These are phyloP conservation scores for Cytidiella melzeri DNA, from an alignment of 768 basidiomycete species.

Conservation along the genomic window DNA sequence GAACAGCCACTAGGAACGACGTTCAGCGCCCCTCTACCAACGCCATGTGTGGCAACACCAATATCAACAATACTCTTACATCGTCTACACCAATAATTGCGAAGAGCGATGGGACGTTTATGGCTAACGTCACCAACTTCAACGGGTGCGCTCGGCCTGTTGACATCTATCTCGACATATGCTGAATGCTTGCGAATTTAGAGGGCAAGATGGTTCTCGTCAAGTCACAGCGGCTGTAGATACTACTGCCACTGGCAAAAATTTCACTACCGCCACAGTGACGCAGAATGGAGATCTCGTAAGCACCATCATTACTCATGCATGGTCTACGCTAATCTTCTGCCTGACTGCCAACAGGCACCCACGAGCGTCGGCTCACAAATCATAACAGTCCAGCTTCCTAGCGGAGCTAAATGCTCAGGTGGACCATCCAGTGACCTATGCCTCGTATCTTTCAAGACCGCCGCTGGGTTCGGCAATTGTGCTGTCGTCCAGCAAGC, in stretches of 20 bases:
- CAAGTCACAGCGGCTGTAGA: slow-evolving; percentile 41
- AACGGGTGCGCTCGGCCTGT: slow-evolving; percentile 33
- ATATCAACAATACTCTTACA: slow-evolving; percentile 35
- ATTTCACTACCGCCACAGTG: slow-evolving; percentile 32
- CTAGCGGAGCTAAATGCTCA: slow-evolving; percentile 43
- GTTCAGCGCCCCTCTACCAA: slow-evolving; percentile 24
- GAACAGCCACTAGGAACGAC: slow-evolving; percentile 19
- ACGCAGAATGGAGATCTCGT: slow-evolving; percentile 43
- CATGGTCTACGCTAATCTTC: not conserved
- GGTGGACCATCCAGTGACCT: slow-evolving; percentile 31
- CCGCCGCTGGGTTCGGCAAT: slow-evolving; percentile 46
- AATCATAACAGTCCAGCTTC: slow-evolving; percentile 37
- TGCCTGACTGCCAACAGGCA: slow-evolving; percentile 26
- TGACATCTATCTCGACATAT: not conserved
- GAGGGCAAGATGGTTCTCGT: slow-evolving; percentile 43
- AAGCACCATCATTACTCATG: slow-evolving; percentile 13
- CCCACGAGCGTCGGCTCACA: slow-evolving; percentile 34
- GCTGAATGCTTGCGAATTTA: slow-evolving; percentile 10
- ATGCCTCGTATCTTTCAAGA: slow-evolving; percentile 48
- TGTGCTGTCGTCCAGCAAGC: slow-evolving; percentile 40
- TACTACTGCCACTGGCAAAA: slow-evolving; percentile 28
- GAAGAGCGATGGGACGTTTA: slow-evolving; percentile 34
- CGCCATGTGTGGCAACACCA: slow-evolving; percentile 36
- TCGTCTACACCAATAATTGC: slow-evolving; percentile 22
- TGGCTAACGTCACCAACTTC: slow-evolving; percentile 37